These are phyloP conservation scores for Asterochloris sp. DNA, from an alignment of 139 green algal genomes.

Conservation along the genomic window DNA sequence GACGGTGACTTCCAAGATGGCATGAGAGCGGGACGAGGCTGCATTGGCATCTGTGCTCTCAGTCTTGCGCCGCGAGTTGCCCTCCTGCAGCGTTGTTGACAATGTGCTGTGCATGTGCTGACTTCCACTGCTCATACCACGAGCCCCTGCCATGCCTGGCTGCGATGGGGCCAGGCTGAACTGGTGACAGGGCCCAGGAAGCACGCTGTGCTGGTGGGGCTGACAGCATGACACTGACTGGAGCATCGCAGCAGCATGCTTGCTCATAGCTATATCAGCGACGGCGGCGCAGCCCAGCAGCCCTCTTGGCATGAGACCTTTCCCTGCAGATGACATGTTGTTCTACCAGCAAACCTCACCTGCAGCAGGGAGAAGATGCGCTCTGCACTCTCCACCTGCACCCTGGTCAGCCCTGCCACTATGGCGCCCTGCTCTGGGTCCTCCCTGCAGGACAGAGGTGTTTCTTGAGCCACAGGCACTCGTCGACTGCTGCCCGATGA, in stretches of 20 bases:
- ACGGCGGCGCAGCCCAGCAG: too few species aligned
- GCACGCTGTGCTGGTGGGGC: too few species aligned
- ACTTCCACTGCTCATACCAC: background rate
- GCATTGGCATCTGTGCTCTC: conserved; percentile 73
- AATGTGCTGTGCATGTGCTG: background rate
- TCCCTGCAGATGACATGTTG: too few species aligned
- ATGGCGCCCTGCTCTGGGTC: conserved; percentile 53
- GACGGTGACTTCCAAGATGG: conserved; percentile 36
- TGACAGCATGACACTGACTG: too few species aligned
- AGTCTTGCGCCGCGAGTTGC: conserved; percentile 69
- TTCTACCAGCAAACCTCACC: background rate
- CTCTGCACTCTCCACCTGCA: conserved; percentile 20
- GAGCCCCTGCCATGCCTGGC: too few species aligned
- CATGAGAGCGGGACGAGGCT: conserved; percentile 61
- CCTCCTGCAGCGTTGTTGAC: conserved; percentile 44
- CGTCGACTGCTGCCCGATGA: background rate
- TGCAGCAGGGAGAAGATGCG: conserved; percentile 26
- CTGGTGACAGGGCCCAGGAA: too few species aligned
- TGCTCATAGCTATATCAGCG: too few species aligned
- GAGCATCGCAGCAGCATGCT: too few species aligned
- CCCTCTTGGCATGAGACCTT: too few species aligned
- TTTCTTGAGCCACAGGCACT: background rate
- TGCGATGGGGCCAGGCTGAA: too few species aligned
- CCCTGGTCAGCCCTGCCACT: conserved; percentile 37
- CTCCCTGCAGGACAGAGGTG: conserved; percentile 37